A percentile compares a stretch with the other conserved stretches of the same genome.
phyloP scores from a whole-genome alignment of 176 grass and related monocot genomes.

The Raddia guianensis region DNA sequence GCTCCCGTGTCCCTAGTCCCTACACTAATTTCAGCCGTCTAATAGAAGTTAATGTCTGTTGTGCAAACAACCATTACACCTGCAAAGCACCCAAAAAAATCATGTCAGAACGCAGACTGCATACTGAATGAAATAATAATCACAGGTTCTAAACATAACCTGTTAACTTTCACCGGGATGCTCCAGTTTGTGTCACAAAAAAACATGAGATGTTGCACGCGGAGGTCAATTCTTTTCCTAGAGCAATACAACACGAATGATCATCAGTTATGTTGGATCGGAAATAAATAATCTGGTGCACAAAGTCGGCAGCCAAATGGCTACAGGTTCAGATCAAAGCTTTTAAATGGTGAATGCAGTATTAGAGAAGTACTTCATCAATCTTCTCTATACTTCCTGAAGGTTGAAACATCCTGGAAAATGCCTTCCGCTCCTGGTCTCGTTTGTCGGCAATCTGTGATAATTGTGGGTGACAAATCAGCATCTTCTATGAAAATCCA shows the following conservation, averaged over 20 bases:
- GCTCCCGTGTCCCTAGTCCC: background rate
- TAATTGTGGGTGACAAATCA: conserved; percentile 16
- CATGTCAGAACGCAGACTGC: conserved; percentile 13
- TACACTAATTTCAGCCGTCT: background rate
- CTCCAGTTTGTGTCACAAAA: background rate
- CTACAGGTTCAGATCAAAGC: conserved; percentile 17
- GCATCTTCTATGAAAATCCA: background rate
- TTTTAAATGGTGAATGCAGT: background rate
- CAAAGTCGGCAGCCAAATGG: conserved; percentile 13
- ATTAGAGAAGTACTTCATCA: conserved; percentile 49
- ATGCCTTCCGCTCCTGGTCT: conserved; percentile 77
- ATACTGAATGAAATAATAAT: background rate
- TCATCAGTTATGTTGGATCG: background rate
- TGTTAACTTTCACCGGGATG: background rate
- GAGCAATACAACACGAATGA: conserved; percentile 11
- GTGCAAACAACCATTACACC: conserved; percentile 24
- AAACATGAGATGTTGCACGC: background rate
- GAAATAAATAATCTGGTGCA: background rate
- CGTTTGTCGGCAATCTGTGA: conserved; percentile 71
- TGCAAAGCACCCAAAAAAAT: conserved; percentile 5
- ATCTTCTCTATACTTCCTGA: conserved; percentile 65
- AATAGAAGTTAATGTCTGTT: background rate
- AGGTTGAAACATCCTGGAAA: conserved; percentile 81
- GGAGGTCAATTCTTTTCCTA: conserved; percentile 35
- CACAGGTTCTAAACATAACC: background rate